Conservation (phyloP, 192 early-diverging fungal genomes). For the Mortierella alpina region DNA sequence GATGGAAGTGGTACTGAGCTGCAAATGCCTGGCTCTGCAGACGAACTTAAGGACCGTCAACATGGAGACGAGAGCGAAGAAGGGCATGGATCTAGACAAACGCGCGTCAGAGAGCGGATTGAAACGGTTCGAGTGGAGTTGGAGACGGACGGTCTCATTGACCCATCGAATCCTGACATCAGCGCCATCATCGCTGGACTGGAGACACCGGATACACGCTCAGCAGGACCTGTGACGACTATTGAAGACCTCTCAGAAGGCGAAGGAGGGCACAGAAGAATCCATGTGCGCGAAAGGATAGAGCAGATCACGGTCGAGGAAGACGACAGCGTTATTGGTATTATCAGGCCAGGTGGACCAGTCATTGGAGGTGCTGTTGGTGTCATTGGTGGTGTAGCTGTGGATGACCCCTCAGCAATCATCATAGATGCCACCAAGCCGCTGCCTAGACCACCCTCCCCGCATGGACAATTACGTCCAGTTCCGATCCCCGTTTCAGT, state of each 20-base stretch:
- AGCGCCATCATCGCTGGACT: neutral
- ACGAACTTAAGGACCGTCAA: neutral
- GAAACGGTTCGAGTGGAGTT: conserved; percentile 1
- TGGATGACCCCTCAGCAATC: neutral
- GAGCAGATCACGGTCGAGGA: conserved; percentile 21
- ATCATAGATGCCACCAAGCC: neutral
- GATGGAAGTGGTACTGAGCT: neutral
- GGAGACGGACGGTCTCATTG: neutral
- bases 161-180: neutral
- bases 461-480: neutral
- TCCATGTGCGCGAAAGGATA: conserved; percentile 13
- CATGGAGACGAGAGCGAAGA: neutral
- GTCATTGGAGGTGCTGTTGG: neutral
- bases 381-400: neutral
- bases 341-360: neutral
- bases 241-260: neutral
- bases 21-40: neutral
- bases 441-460: too few species aligned
- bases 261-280: conserved; percentile 16
- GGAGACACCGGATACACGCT: too few species aligned
- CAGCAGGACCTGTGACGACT: too few species aligned
- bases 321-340: neutral
- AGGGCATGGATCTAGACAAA: conserved; percentile 2
- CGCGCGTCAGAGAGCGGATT: neutral
- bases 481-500: neutral